phyloP scores from a whole-genome alignment of 208 protist species.

The Vickermania ingenoplastis region DNA sequence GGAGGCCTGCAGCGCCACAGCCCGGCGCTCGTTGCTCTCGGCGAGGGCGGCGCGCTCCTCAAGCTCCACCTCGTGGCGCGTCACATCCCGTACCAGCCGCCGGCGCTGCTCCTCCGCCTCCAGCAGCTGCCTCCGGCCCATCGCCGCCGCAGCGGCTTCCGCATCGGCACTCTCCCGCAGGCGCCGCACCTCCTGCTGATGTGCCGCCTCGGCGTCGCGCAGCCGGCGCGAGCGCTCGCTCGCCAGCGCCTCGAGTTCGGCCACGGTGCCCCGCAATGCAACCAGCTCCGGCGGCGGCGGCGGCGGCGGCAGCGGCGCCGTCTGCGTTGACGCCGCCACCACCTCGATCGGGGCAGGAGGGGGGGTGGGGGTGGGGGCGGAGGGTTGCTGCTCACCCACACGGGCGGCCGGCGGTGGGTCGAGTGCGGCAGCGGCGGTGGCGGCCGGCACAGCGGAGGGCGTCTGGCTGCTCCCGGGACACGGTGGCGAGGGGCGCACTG shows the following conservation, averaged over 20 bases:
- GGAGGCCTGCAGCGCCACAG: neutral
- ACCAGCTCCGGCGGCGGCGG: constrained; percentile 21
- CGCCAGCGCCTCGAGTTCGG: constrained; percentile 2
- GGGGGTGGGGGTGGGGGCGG: too few species aligned
- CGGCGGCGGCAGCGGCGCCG: constrained; percentile 1
- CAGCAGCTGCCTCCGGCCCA: constrained; percentile 21
- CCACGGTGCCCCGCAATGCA: constrained; percentile 32
- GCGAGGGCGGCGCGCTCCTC: neutral
- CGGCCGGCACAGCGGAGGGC: too few species aligned
- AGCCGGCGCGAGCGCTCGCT: neutral
- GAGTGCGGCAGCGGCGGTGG: too few species aligned
- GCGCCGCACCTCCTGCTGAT: neutral
- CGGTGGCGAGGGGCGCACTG: too few species aligned
- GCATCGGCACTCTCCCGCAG: neutral
- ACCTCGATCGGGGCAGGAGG: too few species aligned
- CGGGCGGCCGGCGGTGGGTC: too few species aligned
- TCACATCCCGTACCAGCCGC: neutral
- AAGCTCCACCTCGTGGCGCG: neutral
- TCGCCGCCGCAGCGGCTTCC: constrained; percentile 32
- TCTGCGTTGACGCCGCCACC: neutral
- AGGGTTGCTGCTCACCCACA: too few species aligned
- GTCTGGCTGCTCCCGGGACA: too few species aligned
- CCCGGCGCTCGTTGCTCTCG: neutral
- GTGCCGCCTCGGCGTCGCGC: neutral
- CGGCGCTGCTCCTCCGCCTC: constrained; percentile 8